Evolutionary conservation across 2,329 filamentous ascomycete genomes (phyloP).

Genomic region (Xylariaceae sp.): DNA sequence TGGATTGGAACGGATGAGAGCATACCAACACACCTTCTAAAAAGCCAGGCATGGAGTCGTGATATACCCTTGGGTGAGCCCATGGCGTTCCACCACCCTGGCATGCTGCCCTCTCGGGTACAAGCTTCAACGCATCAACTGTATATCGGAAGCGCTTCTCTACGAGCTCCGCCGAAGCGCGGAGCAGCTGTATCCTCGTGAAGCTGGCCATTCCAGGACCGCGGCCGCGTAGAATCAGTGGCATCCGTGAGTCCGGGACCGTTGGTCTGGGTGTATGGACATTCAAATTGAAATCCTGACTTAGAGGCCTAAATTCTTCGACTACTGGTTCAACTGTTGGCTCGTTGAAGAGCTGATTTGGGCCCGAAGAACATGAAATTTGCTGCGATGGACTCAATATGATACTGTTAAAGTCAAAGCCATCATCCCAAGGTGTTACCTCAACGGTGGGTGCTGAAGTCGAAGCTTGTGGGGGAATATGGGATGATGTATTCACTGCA

Average conservation of each 20-base stretch:
- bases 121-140: conserved; percentile 9
- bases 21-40: conserved; percentile 14
- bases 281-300: no score
- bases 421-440: conserved; percentile 7
- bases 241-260: conserved; percentile 6
- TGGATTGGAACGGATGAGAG: background rate
- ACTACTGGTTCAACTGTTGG: conserved; percentile 4
- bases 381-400: conserved; percentile 5
- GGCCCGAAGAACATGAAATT: conserved; percentile 2
- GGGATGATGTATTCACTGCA: background rate
- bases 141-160: conserved; percentile 13
- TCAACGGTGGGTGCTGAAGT: conserved; percentile 3
- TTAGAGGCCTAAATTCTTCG: background rate
- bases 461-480: conserved; percentile 1
- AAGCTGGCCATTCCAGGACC: background rate
- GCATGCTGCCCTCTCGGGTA: conserved; percentile 12
- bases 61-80: conserved; percentile 16
- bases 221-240: conserved; percentile 5
- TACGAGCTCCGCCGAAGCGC: conserved; percentile 8
- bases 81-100: conserved; percentile 13
- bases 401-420: conserved; percentile 12
- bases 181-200: conserved; percentile 7
- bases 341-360: conserved; percentile 9
- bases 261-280: background rate
- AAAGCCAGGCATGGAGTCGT: conserved; percentile 13